phyloP scores from a whole-genome alignment of 2,329 filamentous ascomycete genomes.

The Diaporthe humulicola region DNA sequence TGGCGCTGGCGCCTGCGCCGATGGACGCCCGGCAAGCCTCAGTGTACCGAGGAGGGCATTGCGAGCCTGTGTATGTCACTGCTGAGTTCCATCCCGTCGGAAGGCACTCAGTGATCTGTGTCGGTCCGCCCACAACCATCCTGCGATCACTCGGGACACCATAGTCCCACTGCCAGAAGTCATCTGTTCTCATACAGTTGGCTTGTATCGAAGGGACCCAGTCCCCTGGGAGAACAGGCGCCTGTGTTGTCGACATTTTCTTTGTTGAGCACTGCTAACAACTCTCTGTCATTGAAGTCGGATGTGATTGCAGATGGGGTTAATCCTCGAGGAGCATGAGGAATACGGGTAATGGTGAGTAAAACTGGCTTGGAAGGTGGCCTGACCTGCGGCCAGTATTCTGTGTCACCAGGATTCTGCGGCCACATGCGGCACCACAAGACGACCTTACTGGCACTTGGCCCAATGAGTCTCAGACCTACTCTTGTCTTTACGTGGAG shows the following conservation, averaged over 20 bases:
- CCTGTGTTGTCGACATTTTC: background rate
- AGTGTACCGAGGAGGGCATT: background rate
- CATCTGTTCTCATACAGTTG: background rate
- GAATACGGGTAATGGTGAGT: background rate
- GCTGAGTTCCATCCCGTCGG: background rate
- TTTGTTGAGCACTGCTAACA: background rate
- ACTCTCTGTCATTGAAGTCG: background rate
- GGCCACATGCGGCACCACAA: background rate
- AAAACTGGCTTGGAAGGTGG: background rate
- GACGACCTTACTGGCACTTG: background rate
- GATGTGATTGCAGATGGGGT: background rate
- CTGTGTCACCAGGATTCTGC: background rate
- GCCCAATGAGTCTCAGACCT: background rate
- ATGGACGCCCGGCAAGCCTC: background rate
- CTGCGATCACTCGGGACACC: background rate
- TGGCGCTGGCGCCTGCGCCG: background rate
- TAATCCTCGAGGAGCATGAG: background rate
- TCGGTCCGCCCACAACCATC: background rate
- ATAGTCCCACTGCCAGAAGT: background rate
- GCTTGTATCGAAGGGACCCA: conserved; percentile 7
- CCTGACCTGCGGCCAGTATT: background rate
- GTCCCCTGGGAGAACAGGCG: background rate
- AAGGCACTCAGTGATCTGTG: background rate
- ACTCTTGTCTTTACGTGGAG: too few species aligned
- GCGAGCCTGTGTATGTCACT: background rate